Evolutionary conservation across 1,284 basidiomycete species (phyloP), one percentile per base, ranked within the genome.

Genomic region (Pascua sp.): DNA sequence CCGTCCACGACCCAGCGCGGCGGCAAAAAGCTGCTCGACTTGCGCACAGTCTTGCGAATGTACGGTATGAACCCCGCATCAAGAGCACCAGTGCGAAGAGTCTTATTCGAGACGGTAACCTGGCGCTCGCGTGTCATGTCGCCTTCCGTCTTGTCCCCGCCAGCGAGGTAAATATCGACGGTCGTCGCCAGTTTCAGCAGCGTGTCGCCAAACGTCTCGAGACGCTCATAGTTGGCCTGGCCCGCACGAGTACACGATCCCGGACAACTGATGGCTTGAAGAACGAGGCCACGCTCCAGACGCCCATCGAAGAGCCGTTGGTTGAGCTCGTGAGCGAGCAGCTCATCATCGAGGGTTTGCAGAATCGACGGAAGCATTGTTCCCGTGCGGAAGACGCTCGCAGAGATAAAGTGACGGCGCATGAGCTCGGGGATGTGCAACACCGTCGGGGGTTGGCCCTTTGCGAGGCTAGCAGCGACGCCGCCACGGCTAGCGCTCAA

Each of bases 171-270:
- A 2, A 65, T 52, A 36, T 66, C 61, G 8, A 67, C 32, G 5
- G 67, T 69, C 1, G 56, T 52, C 1, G 68, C 38, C 9, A 73
- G 62, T 42, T 72, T 70, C 45, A 75, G 64, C 4, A 75, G 47
- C 9, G 67, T 66, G 49, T 75, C 73, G 47, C 73, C 73, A 9
- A 75, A 61, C n/a, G 71, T 63, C 54, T 75, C 73, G 11, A 75
- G 61, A 8, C 72, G 65, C 56, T 75, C 66, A 50, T 75, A 75
- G 41, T 59, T 56, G 59, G 60, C 24, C 49, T 55, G 15, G 32
- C 44, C 18, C 40, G 48, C n/a, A 37, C 32, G 3, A 37, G 57
- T 4, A 1, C 56, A 51, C 1, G 60, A 46, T 4, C 50, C 39
- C 0, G 70, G 63, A 2, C 61, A 54, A 0, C 67, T 67, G 13